A percentile compares a stretch with the other conserved stretches of the same genome.
Conservation (phyloP, 805 yeast genomes). For the Candida broadrunensis region DNA sequence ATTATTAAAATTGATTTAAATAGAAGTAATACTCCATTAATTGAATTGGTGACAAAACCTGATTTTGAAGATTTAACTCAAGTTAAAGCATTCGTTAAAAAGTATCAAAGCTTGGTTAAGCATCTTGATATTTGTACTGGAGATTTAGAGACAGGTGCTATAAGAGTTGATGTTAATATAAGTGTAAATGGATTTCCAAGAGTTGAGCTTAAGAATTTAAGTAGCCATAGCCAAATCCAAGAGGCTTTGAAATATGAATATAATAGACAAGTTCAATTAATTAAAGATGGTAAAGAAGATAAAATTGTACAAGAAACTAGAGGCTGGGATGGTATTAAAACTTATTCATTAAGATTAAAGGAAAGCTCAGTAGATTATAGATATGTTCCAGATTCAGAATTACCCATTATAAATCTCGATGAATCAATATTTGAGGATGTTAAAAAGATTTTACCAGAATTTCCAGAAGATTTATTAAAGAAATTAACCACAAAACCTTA, state of each 20-base stretch:
- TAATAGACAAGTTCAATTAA: conserved; percentile 56
- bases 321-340: conserved; percentile 83
- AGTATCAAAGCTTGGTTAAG: conserved; percentile 69
- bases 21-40: conserved; percentile 79
- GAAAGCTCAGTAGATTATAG: conserved; percentile 85
- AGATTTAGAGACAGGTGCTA: conserved; percentile 90
- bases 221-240: conserved; percentile 76
- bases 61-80: conserved; percentile 68
- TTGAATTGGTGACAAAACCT: conserved; percentile 90
- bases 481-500: conserved; percentile 49
- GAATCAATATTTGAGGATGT: conserved; percentile 41
- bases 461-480: conserved; percentile 60
- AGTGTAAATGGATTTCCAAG: conserved; percentile 70
- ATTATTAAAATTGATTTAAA: conserved; percentile 68
- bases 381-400: conserved; percentile 92
- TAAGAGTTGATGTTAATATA: conserved; percentile 93
- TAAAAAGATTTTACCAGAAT: conserved; percentile 43
- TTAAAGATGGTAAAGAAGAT: conserved; percentile 29
- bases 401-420: conserved; percentile 56
- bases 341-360: conserved; percentile 68
- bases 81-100: conserved; percentile 75
- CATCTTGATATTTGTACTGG: conserved; percentile 78
- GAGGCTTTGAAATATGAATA: conserved; percentile 76
- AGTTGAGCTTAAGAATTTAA: conserved; percentile 86
- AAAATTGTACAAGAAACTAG: conserved; percentile 62